These are phyloP conservation scores for Phalaenopsis equestris DNA, from an alignment of 106 monocot genomes.

Conservation along the genomic window DNA sequence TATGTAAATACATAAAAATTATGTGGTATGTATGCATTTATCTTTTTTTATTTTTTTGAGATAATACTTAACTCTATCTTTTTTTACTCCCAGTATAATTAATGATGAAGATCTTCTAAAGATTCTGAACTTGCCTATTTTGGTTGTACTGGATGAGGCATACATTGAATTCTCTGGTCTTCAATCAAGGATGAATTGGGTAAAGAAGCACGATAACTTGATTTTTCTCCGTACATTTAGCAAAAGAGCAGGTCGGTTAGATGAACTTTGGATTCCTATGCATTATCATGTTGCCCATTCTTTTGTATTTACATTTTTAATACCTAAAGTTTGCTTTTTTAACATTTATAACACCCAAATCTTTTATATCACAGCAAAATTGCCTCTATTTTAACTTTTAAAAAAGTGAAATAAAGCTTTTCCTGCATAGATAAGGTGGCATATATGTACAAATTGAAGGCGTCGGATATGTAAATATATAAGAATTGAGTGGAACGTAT, in stretches of 20 bases:
- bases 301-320: neutral
- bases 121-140: conserved; percentile 71
- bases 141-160: conserved; percentile 96
- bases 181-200: conserved; percentile 92
- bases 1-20: no score
- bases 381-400: no score
- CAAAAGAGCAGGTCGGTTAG: conserved; percentile 81
- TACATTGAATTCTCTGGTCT: conserved; percentile 92
- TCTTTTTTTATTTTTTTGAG: neutral
- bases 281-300: no score
- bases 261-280: conserved; percentile 3
- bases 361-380: no score
- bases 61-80: neutral
- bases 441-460: no score
- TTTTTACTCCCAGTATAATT: conserved; percentile 49
- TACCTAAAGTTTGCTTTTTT: neutral
- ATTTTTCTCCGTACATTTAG: conserved; percentile 97
- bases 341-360: neutral
- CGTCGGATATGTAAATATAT: no score
- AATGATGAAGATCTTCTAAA: conserved; percentile 71
- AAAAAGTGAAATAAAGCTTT: no score
- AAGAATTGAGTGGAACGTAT: no score
- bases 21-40: no score
- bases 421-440: no score
- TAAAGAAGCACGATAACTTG: conserved; percentile 94